phyloP scores from a whole-genome alignment of 331 rosid genomes.

The Malus hybrid region DNA sequence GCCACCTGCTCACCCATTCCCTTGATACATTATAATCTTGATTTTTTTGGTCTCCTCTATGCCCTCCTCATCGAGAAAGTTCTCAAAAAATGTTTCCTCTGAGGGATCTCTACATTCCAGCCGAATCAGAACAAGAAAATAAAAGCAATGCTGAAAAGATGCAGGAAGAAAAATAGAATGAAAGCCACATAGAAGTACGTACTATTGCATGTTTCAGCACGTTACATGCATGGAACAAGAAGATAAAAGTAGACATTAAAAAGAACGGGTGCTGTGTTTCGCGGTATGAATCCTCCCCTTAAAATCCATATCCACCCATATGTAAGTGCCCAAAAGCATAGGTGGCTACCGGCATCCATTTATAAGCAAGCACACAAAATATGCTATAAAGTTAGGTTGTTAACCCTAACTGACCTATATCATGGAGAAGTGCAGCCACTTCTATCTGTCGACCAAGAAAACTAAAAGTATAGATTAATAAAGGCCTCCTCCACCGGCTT shows the following conservation, averaged over 20 bases:
- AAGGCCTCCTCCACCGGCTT: constrained; percentile 39
- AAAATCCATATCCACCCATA: background rate
- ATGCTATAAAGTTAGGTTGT: background rate
- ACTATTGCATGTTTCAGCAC: background rate
- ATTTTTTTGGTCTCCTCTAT: constrained; percentile 16
- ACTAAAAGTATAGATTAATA: background rate
- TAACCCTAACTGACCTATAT: constrained; percentile 38
- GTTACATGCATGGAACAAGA: background rate
- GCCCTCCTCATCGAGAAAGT: constrained; percentile 53
- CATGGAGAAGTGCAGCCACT: constrained; percentile 89
- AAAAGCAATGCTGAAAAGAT: background rate
- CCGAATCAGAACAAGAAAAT: background rate
- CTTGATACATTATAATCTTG: constrained; percentile 41
- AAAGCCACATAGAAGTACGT: background rate
- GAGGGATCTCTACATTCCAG: constrained; percentile 51
- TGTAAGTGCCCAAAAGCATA: background rate
- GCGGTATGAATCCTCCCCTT: background rate
- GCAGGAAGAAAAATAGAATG: background rate
- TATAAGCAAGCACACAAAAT: background rate
- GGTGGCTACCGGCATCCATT: background rate
- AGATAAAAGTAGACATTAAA: background rate
- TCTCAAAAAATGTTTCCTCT: constrained; percentile 54
- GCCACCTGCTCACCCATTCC: constrained; percentile 66
- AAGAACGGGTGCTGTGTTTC: background rate
- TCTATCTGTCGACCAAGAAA: constrained; percentile 46